phyloP scores from a whole-genome alignment of 257 asterid species.

The Solanum gandarillasii region DNA sequence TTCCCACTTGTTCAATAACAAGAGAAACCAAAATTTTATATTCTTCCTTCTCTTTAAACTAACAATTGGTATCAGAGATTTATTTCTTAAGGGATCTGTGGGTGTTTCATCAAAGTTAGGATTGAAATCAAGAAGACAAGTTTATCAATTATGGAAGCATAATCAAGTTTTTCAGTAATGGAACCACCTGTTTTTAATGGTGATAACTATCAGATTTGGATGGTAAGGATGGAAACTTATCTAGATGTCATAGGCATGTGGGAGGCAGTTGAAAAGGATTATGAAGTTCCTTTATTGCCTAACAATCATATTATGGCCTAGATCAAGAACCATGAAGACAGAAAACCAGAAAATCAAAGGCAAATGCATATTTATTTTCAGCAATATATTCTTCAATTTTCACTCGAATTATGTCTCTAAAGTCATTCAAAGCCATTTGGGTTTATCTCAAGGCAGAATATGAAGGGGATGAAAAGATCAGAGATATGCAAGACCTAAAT shows the following conservation, averaged over 20 bases:
- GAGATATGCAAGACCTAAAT: too few species aligned
- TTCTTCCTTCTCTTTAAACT: neutral
- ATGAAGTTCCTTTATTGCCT: neutral
- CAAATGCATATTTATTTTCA: neutral
- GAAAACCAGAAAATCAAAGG: neutral
- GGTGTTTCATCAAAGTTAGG: neutral
- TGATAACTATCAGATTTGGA: neutral
- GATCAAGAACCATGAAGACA: too few species aligned
- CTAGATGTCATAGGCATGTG: neutral
- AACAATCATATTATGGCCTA: neutral
- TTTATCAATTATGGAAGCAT: too few species aligned
- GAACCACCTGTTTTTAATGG: neutral
- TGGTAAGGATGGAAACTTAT: too few species aligned
- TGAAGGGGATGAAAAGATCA: too few species aligned
- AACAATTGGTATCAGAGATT: neutral
- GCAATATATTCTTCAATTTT: neutral
- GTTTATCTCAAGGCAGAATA: too few species aligned
- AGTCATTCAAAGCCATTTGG: too few species aligned
- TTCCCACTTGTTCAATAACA: neutral
- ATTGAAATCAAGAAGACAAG: neutral
- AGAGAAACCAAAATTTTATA: too few species aligned
- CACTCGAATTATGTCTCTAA: neutral
- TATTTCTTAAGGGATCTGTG: neutral
- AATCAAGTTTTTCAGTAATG: neutral
- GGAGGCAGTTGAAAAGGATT: neutral